Percentiles rank a stretch among this genome's conserved stretches.
phyloP scores from a whole-genome alignment of 306 rosid species.

The Vicia faba region DNA sequence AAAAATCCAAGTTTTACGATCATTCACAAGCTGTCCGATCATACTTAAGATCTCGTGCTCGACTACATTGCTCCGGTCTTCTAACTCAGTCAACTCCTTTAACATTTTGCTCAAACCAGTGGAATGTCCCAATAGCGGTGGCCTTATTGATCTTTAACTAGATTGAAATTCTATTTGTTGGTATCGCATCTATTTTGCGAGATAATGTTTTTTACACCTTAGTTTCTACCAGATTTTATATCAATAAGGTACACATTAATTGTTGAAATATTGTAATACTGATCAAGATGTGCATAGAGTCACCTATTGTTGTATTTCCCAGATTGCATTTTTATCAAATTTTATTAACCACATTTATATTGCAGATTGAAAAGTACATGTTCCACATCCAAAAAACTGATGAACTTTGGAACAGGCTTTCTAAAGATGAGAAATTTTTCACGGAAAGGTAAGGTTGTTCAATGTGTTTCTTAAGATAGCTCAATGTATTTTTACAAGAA shows the following conservation, averaged over 20 bases:
- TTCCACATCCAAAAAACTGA: slow-evolving; percentile 64
- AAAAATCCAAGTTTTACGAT: too few species aligned
- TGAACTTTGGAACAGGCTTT: slow-evolving; percentile 68
- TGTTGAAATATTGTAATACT: slow-evolving; percentile 24
- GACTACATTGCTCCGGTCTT: too few species aligned
- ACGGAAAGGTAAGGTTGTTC: slow-evolving; percentile 53
- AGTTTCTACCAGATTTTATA: slow-evolving; percentile 10
- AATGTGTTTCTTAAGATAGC: not conserved
- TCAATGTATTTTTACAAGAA: not conserved
- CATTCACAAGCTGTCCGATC: too few species aligned
- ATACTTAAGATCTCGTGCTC: too few species aligned
- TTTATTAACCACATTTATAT: slow-evolving; percentile 17
- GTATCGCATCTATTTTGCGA: not conserved
- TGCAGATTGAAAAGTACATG: slow-evolving; percentile 84
- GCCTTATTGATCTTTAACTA: slow-evolving; percentile 5
- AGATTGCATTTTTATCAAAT: slow-evolving; percentile 21
- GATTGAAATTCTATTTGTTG: slow-evolving; percentile 11
- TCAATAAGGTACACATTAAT: not conserved
- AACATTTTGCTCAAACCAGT: too few species aligned
- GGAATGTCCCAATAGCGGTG: not conserved
- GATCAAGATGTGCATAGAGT: not conserved
- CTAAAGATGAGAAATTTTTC: slow-evolving; percentile 67
- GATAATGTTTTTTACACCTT: slow-evolving; percentile 13
- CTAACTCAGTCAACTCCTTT: too few species aligned
- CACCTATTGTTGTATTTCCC: slow-evolving; percentile 18